A percentile compares a stretch with the other conserved stretches of the same genome.
These are phyloP conservation scores for Diaporthe sp. DNA, from an alignment of 2,329 filamentous ascomycete species.

Conservation along the genomic window DNA sequence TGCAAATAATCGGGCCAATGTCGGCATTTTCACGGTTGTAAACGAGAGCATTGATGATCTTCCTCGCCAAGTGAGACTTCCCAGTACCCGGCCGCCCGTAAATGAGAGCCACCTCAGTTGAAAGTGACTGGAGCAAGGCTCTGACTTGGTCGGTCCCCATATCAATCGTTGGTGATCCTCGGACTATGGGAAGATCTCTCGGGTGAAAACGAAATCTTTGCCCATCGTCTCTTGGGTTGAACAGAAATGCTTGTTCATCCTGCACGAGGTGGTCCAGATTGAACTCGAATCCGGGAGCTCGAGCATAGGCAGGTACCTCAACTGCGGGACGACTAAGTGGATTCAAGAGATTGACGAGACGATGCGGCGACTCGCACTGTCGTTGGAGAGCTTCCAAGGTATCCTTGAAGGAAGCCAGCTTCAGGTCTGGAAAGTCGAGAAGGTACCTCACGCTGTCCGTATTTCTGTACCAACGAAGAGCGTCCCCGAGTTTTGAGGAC, in stretches of 20 bases:
- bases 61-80: constrained; percentile 73
- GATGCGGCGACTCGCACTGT: constrained; percentile 61
- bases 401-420: constrained; percentile 70
- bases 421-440: constrained; percentile 73
- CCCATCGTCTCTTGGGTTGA: constrained; percentile 34
- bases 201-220: no score
- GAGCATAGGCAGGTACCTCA: constrained; percentile 66
- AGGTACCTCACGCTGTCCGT: constrained; percentile 51
- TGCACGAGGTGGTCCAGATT: constrained; percentile 54
- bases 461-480: constrained; percentile 50
- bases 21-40: constrained; percentile 54
- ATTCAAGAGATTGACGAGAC: constrained; percentile 63
- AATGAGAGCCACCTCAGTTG: constrained; percentile 60
- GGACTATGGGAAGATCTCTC: no score
- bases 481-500: constrained; percentile 36
- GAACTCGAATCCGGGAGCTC: constrained; percentile 63
- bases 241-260: constrained; percentile 43
- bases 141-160: constrained; percentile 67
- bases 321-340: constrained; percentile 48
- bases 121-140: constrained; percentile 68
- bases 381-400: constrained; percentile 69
- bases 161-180: constrained; percentile 52
- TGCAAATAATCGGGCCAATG: constrained; percentile 65
- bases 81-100: constrained; percentile 79
- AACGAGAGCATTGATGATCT: constrained; percentile 70